Base-by-base conservation (phyloP, 371 early-diverging fungal species). In the Apophysomyces trapeziformis region DNA sequence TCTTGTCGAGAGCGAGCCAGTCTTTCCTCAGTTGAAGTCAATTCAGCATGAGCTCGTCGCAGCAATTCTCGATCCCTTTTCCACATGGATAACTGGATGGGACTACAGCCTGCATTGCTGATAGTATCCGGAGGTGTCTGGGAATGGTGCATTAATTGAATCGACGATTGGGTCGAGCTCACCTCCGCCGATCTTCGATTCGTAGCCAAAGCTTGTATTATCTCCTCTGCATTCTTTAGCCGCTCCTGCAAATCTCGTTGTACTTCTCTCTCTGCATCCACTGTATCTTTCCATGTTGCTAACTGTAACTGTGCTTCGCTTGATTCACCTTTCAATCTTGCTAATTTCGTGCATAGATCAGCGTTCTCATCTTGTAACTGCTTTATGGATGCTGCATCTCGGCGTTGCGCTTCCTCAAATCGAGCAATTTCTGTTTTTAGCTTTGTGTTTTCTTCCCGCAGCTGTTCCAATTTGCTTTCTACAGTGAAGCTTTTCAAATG, bases 11-110 rank as follows among this genome's bases (percentile, higher is more conserved):
- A 21, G 4, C 54, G 54, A 50, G 21, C 4, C 16, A 50, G 54
- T 21, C 21, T n/a, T 21, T 50, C 54, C 21, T 50, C 54, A 7
- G 54, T 50, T 32, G 21, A 26, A 32, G 54, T 5, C 21, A 50
- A 11, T 21, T 50, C 54, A 0, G 21, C 21, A 21, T 21, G 54
- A 50, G 54, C 21, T 18, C 54, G 54, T 21, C 21, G 54, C 21
- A 50, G 11, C 5, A 50, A 26, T 11, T 50, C 54, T 4, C 54
- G n/a, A 21, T 50, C 54, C 8, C 54, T 16, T 50, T 50, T 50
- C 54, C 54, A 50, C 54, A 50, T 50, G 21, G 54, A n/a, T 5
- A 50, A 21, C 21, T 50, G 54, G 11, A 50, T 50, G 9, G 54
- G 54, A 21, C 54, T 50, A 11, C 16, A 16, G 7, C 54, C 54